Conservation (phyloP, 1,139 yeast species). For the Spencermartinsiella ligniputridi region DNA sequence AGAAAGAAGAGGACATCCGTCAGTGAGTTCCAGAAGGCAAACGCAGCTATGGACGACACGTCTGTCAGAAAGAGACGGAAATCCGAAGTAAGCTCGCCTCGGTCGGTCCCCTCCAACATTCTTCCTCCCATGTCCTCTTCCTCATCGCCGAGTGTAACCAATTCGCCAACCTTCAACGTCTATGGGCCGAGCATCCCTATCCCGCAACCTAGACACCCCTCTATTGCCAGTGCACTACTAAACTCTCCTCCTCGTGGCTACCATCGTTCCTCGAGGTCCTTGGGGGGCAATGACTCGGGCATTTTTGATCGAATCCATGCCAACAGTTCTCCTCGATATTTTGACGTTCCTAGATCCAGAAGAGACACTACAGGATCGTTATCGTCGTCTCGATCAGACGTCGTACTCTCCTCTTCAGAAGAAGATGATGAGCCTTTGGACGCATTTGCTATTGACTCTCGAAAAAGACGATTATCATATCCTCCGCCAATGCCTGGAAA, state of each 20-base stretch:
- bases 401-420: not conserved
- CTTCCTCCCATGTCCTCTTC: not conserved
- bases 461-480: constrained; percentile 2
- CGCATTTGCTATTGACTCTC: not conserved
- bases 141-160: not conserved
- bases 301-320: not conserved
- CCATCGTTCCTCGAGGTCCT: not conserved
- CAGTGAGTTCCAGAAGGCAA: constrained; percentile 1
- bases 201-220: constrained; percentile 1
- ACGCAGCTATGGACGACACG: not conserved
- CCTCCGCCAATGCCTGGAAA: constrained; percentile 27
- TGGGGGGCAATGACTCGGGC: not conserved
- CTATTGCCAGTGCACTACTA: constrained; percentile 1
- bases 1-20: constrained; percentile 10
- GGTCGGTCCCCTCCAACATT: not conserved
- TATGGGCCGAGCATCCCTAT: not conserved
- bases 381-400: not conserved
- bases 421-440: constrained; percentile 3
- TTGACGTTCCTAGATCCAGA: constrained; percentile 1
- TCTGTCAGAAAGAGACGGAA: not conserved
- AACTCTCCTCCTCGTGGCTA: not conserved
- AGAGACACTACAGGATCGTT: not conserved
- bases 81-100: not conserved
- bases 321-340: not conserved
- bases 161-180: not conserved